A percentile compares a stretch with the other conserved stretches of the same genome.
phyloP scores from a whole-genome alignment of 2,329 filamentous ascomycete species.

The Teratosphaeria epicoccoides region DNA sequence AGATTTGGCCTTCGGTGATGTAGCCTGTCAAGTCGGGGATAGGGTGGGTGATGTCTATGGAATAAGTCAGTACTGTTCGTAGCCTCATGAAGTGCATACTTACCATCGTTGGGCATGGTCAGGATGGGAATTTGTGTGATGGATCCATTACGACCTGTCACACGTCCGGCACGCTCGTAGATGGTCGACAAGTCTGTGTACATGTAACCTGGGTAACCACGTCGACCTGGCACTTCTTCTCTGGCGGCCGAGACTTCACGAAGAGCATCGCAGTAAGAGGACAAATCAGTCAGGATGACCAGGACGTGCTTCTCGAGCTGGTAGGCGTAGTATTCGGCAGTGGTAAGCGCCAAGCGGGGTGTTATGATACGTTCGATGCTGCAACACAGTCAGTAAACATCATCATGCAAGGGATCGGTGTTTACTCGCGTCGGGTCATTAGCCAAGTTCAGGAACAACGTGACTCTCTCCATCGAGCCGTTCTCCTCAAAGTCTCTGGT shows the following conservation, averaged over 20 bases:
- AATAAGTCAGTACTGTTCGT: neutral
- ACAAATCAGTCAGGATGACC: slow-evolving; percentile 95
- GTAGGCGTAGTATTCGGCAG: slow-evolving; percentile 99
- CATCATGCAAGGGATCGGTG: neutral
- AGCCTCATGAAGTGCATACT: slow-evolving; percentile 11
- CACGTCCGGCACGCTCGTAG: slow-evolving; percentile 97
- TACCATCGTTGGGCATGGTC: slow-evolving; percentile 97
- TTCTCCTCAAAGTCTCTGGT: slow-evolving; percentile 98
- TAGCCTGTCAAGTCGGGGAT: slow-evolving; percentile 98
- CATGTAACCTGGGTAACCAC: slow-evolving; percentile 99
- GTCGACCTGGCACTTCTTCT: slow-evolving; percentile 97
- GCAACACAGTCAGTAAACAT: slow-evolving; percentile 7
- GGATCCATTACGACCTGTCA: slow-evolving; percentile 90
- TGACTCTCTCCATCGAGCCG: slow-evolving; percentile 92
- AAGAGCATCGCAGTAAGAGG: slow-evolving; percentile 95
- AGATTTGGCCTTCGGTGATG: slow-evolving; percentile 98
- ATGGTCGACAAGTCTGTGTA: slow-evolving; percentile 99
- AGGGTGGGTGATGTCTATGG: slow-evolving; percentile 82
- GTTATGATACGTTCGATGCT: slow-evolving; percentile 99
- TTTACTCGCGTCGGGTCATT: slow-evolving; percentile 87
- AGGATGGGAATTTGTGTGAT: slow-evolving; percentile 98
- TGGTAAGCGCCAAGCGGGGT: slow-evolving; percentile 92
- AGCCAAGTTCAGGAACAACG: slow-evolving; percentile 96
- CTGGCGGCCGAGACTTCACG: slow-evolving; percentile 96
- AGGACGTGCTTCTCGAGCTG: slow-evolving; percentile 99